Evolutionary conservation across 2,329 filamentous ascomycete genomes (phyloP), one percentile per base, ranked within the genome.

Genomic region (Fusarium fujikuroi): DNA sequence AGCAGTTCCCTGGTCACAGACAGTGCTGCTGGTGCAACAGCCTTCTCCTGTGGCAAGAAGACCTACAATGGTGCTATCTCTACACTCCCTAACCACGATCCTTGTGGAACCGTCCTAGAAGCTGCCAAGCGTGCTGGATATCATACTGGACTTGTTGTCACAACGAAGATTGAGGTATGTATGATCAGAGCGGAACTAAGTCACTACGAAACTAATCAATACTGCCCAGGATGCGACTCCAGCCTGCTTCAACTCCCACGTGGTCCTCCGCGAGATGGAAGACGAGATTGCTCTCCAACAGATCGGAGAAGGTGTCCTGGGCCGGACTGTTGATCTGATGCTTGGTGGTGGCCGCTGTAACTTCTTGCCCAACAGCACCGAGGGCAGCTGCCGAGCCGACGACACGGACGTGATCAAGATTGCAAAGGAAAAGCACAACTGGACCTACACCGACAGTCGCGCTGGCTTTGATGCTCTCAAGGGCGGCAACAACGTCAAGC

Each of bases 11-110:
- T 98, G 69, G 92, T 99, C 59, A 99, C 96, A 3, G 96, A 99
- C 83, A 97, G 93, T 66, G 96, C 96, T 9, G 96, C 96, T n/a
- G 96, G 96, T 42, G 96, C 96, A 7, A 99, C 96, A 1, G 96
- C 96, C 2, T 99, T 99, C 81, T 95, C 94, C 6, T 99, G 96
- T 79, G 95, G 91, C 25, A 84, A 87, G 79, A 99, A 99, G 89
- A 97, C 92, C 81, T 99, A 99, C 85, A 99, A 99, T 79, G 95
- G 95, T 53, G 96, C 96, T 75, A 98, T 99, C 76, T 93, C 94
- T 15, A 92, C 97, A 60, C 87, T 97, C 21, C 95, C 95, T 1
- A 92, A 97, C 81, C 90, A 93, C 75, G 90, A 90, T 36, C 94
- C 96, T 9, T 99, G 96, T 81, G 96, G 95, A 12, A 97, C 95